These are phyloP conservation scores for Prunus salicina DNA, from an alignment of 306 rosid genomes.

Conservation along the genomic window DNA sequence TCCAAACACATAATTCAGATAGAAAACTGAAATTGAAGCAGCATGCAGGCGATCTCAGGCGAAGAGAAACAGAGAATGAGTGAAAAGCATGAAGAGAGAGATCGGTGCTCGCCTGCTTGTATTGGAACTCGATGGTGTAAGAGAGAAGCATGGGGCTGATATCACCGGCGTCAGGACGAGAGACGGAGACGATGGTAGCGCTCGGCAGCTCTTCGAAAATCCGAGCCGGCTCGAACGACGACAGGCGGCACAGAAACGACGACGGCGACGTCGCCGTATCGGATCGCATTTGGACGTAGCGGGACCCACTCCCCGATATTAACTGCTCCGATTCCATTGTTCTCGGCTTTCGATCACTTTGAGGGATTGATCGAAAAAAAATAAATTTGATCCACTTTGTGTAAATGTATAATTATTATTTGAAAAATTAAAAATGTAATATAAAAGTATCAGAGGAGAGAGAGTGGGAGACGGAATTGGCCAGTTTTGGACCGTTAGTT, in stretches of 20 bases:
- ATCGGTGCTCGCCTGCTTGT: constrained; percentile 59
- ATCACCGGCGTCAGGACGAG: constrained; percentile 92
- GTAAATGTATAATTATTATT: neutral
- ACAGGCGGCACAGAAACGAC: constrained; percentile 44
- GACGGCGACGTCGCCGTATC: constrained; percentile 49
- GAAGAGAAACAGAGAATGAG: neutral
- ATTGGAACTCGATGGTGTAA: constrained; percentile 77
- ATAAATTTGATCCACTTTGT: neutral
- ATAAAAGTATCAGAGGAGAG: neutral
- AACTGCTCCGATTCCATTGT: constrained; percentile 77
- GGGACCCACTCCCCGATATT: constrained; percentile 44
- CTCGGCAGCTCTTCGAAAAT: constrained; percentile 86
- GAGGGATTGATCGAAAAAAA: neutral
- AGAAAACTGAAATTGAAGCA: neutral
- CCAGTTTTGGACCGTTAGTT: neutral
- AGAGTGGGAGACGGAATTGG: neutral
- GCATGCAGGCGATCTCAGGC: neutral
- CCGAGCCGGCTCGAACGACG: constrained; percentile 39
- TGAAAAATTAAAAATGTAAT: neutral
- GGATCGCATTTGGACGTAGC: constrained; percentile 69
- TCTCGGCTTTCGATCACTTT: constrained; percentile 1
- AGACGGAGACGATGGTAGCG: constrained; percentile 76
- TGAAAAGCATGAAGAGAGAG: constrained; percentile 8
- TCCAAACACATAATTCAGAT: constrained; percentile 6
- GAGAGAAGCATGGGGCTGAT: constrained; percentile 93